Evolutionary conservation across 805 yeast species (phyloP).

Genomic region (Candida vaughaniae): DNA sequence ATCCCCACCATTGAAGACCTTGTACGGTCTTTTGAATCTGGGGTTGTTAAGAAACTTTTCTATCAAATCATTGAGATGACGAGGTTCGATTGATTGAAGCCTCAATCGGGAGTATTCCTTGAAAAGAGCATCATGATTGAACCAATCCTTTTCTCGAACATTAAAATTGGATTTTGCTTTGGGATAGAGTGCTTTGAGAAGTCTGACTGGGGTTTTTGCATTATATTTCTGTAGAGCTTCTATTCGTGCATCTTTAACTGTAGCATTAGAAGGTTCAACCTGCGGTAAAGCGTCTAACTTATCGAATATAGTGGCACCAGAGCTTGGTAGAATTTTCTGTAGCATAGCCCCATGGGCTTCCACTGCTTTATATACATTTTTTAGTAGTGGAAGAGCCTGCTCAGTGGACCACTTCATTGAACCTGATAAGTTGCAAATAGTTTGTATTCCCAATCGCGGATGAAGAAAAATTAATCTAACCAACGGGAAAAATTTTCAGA

Average conservation of each 20-base stretch:
- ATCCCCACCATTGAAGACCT: constrained; percentile 8
- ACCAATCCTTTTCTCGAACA: constrained; percentile 11
- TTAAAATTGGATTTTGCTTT: constrained; percentile 3
- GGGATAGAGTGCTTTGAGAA: constrained; percentile 4
- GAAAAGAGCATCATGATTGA: constrained; percentile 17
- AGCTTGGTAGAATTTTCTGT: background rate
- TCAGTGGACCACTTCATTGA: no score
- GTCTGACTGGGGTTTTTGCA: constrained; percentile 10
- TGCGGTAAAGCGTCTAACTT: no score
- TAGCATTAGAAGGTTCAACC: background rate
- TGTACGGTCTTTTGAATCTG: constrained; percentile 26
- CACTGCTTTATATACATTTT: background rate
- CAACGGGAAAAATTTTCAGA: constrained; percentile 1
- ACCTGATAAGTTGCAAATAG: no score
- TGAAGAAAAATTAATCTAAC: background rate
- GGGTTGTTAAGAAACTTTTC: constrained; percentile 21
- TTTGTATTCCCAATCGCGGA: no score
- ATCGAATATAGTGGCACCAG: no score
- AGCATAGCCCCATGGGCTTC: background rate
- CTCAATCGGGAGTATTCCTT: constrained; percentile 25
- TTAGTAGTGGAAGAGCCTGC: background rate
- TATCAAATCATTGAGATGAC: constrained; percentile 29
- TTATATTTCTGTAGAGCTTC: constrained; percentile 1
- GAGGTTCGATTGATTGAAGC: constrained; percentile 21
- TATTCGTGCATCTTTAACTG: constrained; percentile 1